Evolutionary conservation across 345 rosid species (phyloP).

Genomic region (Nephelium lappaceum): DNA sequence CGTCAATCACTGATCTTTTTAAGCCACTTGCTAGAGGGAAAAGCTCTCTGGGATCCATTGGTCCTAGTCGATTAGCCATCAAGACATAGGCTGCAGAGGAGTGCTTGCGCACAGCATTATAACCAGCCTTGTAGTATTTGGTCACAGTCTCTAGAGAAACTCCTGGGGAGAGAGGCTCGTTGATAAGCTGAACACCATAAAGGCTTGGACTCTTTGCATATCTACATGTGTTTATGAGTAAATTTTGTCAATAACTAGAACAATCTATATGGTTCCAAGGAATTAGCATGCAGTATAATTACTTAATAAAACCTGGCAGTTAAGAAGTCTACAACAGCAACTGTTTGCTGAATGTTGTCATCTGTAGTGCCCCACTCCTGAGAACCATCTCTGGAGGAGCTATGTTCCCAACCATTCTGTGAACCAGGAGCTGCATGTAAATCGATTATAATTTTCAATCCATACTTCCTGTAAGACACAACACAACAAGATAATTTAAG

Average conservation of each 20-base stretch:
- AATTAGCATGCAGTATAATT: neutral
- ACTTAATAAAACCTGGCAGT: constrained; percentile 38
- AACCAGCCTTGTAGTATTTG: constrained; percentile 55
- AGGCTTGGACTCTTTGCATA: constrained; percentile 52
- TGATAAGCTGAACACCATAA: constrained; percentile 62
- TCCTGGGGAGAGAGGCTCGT: constrained; percentile 60
- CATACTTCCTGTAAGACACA: constrained; percentile 42
- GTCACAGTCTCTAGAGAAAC: constrained; percentile 34
- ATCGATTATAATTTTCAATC: constrained; percentile 51
- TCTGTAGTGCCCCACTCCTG: constrained; percentile 62
- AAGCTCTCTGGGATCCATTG: constrained; percentile 48
- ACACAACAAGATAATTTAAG: neutral
- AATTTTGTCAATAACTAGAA: neutral
- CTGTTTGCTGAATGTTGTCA: constrained; percentile 45
- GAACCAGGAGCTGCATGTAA: constrained; percentile 70
- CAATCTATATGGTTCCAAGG: neutral
- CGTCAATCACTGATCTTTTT: constrained; percentile 48
- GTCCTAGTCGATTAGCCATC: constrained; percentile 51
- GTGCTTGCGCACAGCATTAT: constrained; percentile 54
- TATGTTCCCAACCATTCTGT: constrained; percentile 60
- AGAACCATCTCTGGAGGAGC: constrained; percentile 57
- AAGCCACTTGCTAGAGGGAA: constrained; percentile 47
- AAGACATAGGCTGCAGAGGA: constrained; percentile 53
- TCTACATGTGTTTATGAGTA: constrained; percentile 18
- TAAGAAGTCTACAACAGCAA: constrained; percentile 52